Evolutionary conservation across 192 early-diverging fungal genomes (phyloP), one percentile per base, ranked within the genome.

Genomic region (Coemansia biformis): DNA sequence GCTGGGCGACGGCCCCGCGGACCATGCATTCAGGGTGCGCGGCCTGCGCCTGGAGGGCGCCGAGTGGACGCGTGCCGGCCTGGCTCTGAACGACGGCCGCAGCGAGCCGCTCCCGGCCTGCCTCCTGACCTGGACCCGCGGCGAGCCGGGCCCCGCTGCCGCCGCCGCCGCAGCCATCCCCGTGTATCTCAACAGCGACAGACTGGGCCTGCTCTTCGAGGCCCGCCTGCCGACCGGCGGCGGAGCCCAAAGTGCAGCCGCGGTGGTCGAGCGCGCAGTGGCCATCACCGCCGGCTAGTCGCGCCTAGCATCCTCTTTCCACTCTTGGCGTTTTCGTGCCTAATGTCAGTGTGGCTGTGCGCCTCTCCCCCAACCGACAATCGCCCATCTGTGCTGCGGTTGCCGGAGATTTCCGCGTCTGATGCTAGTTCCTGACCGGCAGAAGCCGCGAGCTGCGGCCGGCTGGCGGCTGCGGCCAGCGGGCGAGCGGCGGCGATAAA

Each of bases 151-250:
- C n/a, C n/a, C n/a, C n/a, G n/a, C n/a, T n/a, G n/a, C 18, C 33
- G n/a, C 15, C 8, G 17, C 13, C 14, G 48, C 26, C 15, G 35
- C 46, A 19, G 54, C 43, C 0, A 51, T 87, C 7, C 85, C 85
- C 0, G 84, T 87, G 11, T 87, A 87, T 29, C 68, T 85, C 37
- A 87, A 87, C 39, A 47, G 49, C 2, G 85, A 87, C 43, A 78
- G 85, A 44, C 52, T 43, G 21, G 68, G 76, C 19, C 46, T 87
- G 26, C 38, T 87, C 48, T 86, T 87, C 39, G 58, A 76, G 21
- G 73, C 77, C 14, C 17, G 42, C 29, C 47, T 81, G 8, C 58
- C 65, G 0, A 48, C 64, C 10, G 43, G 55, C 19, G 3, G 24
- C 0, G 16, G 12, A 1, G 26, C 31, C 21, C 41, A 43, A 18